A percentile compares a stretch with the other conserved stretches of the same genome.
Conservation (phyloP, 73 alveolate genomes). For the Breviolum minutum region DNA sequence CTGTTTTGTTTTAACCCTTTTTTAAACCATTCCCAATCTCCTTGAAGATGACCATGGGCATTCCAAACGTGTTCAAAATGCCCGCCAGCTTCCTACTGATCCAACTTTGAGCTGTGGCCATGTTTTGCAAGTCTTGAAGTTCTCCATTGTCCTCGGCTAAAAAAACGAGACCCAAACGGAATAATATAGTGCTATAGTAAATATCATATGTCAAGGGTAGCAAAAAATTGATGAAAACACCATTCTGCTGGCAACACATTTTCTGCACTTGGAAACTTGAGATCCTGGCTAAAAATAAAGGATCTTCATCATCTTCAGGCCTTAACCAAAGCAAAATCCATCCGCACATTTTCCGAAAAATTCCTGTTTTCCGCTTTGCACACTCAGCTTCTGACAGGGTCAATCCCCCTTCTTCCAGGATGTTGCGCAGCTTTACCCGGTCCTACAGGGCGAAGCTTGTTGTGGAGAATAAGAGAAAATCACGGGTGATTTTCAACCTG, state of each 20-base stretch:
- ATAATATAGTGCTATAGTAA: too few relatives aligned
- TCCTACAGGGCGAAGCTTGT: neutral
- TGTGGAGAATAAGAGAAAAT: too few relatives aligned
- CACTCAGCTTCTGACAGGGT: neutral
- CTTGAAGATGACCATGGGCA: conserved; percentile 38
- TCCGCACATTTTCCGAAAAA: neutral
- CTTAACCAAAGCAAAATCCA: neutral
- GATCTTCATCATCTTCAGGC: conserved; percentile 33
- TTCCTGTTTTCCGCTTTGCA: neutral
- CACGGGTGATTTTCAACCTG: too few relatives aligned
- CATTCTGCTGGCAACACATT: too few relatives aligned
- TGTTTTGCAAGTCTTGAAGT: neutral
- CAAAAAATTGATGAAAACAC: too few relatives aligned
- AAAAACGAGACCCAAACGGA: too few relatives aligned
- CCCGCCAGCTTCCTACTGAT: conserved; percentile 20
- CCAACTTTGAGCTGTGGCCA: conserved; percentile 19
- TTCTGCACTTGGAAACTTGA: neutral
- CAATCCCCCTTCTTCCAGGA: conserved; percentile 18
- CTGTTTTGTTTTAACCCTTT: too few relatives aligned
- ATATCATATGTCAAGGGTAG: too few relatives aligned
- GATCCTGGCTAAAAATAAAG: neutral
- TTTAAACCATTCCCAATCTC: neutral
- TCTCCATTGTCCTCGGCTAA: conserved; percentile 43
- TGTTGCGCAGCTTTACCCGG: conserved; percentile 8
- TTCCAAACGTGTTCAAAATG: conserved; percentile 9